Evolutionary conservation across 768 basidiomycete species (phyloP).

Genomic region (Mycena haematopus): DNA sequence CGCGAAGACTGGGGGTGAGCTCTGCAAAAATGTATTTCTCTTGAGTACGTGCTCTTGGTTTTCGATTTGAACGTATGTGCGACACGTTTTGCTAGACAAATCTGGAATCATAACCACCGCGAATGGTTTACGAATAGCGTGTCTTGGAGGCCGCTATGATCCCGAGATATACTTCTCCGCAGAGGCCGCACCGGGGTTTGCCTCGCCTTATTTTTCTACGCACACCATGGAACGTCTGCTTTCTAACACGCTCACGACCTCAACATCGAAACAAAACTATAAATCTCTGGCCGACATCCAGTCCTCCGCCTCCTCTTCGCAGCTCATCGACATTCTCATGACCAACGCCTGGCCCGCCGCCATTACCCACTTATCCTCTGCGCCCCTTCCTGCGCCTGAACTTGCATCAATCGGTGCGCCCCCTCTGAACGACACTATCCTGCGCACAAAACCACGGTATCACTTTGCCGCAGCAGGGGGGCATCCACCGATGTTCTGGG

Average conservation of each 20-base stretch:
- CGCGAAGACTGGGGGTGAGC: constrained; percentile 75
- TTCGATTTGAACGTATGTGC: constrained; percentile 3
- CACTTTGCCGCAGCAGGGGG: constrained; percentile 78
- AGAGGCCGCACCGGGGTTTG: constrained; percentile 76
- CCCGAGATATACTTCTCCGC: constrained; percentile 61
- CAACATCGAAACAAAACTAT: constrained; percentile 56
- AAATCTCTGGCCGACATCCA: constrained; percentile 73
- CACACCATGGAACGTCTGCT: constrained; percentile 76
- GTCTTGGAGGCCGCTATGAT: constrained; percentile 82
- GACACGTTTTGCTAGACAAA: constrained; percentile 61
- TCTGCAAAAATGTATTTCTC: constrained; percentile 84
- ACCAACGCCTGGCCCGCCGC: constrained; percentile 79
- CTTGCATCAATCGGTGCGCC: constrained; percentile 53
- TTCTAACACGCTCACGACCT: constrained; percentile 68
- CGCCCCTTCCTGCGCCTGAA: constrained; percentile 55
- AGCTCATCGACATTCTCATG: constrained; percentile 81
- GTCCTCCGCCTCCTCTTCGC: constrained; percentile 63
- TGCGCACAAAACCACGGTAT: constrained; percentile 81
- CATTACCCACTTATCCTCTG: constrained; percentile 65
- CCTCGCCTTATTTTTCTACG: constrained; percentile 76
- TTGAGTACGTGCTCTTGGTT: constrained; percentile 65
- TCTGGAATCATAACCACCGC: constrained; percentile 81
- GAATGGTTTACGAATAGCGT: constrained; percentile 83
- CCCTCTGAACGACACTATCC: constrained; percentile 69
- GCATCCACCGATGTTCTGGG: constrained; percentile 85